Evolutionary conservation across 2,329 filamentous ascomycete genomes (phyloP).

Genomic region (Neopestalotiopsis sp.): DNA sequence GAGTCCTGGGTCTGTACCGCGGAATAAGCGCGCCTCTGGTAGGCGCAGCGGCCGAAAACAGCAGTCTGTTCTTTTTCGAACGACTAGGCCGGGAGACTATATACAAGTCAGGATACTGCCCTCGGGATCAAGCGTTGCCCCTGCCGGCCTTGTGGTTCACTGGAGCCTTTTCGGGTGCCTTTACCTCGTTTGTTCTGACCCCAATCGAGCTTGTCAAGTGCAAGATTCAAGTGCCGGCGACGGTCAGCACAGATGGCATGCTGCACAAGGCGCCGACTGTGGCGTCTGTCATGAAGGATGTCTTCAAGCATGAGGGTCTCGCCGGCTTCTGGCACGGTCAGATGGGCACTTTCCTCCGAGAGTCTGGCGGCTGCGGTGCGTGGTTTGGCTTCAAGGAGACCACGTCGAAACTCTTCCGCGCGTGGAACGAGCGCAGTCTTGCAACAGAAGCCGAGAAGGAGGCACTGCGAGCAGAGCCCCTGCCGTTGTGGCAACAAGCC

Average conservation of each 20-base stretch:
- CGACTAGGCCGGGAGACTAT: slow-evolving; percentile 72
- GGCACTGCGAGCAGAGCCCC: slow-evolving; percentile 51
- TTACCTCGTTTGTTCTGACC: slow-evolving; percentile 90
- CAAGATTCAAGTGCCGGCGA: slow-evolving; percentile 84
- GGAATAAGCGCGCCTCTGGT: slow-evolving; percentile 91
- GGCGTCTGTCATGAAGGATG: slow-evolving; percentile 73
- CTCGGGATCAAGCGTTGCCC: slow-evolving; percentile 66
- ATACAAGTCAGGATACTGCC: slow-evolving; percentile 56
- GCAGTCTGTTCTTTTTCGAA: slow-evolving; percentile 92
- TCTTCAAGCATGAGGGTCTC: slow-evolving; percentile 84
- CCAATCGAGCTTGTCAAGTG: slow-evolving; percentile 98
- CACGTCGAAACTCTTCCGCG: slow-evolving; percentile 72
- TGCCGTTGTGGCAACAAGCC: slow-evolving; percentile 88
- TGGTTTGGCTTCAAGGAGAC: slow-evolving; percentile 96
- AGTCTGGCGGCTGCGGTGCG: slow-evolving; percentile 89
- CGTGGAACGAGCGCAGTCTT: slow-evolving; percentile 52
- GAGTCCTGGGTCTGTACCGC: slow-evolving; percentile 83
- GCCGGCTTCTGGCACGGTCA: slow-evolving; percentile 95
- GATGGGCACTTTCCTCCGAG: slow-evolving; percentile 88
- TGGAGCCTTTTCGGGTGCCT: slow-evolving; percentile 84
- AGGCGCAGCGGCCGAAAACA: slow-evolving; percentile 90
- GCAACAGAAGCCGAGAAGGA: slow-evolving; percentile 46
- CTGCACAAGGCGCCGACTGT: slow-evolving; percentile 62
- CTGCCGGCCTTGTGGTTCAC: slow-evolving; percentile 79
- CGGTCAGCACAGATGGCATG: slow-evolving; percentile 43